A percentile compares a stretch with the other conserved stretches of the same genome.
phyloP scores from a whole-genome alignment of 2,329 filamentous ascomycete genomes.

The Pyrenophora tritici-repentis region DNA sequence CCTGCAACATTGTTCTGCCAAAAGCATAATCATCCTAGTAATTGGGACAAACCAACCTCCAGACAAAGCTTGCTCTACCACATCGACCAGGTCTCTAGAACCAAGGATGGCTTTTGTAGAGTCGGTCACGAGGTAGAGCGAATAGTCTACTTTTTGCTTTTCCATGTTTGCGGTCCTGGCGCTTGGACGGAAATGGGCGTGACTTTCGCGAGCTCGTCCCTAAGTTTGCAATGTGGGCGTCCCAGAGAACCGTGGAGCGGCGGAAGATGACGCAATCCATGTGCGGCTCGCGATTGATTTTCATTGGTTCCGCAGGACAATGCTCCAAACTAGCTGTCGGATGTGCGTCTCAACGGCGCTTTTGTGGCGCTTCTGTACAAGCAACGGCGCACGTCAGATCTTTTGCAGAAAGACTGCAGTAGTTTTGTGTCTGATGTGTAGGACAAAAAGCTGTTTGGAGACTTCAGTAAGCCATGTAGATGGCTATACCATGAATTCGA shows the following conservation, averaged over 20 bases:
- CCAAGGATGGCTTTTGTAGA: constrained; percentile 85
- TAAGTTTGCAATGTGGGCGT: not conserved
- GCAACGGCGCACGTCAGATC: too few species aligned
- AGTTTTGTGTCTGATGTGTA: too few species aligned
- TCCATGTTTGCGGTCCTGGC: constrained; percentile 42
- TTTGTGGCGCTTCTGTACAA: too few species aligned
- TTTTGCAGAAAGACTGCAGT: too few species aligned
- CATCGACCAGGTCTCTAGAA: constrained; percentile 67
- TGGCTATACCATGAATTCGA: too few species aligned
- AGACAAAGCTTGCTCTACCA: constrained; percentile 75
- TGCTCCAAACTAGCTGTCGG: too few species aligned
- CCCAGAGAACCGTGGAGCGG: not conserved
- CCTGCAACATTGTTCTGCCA: not conserved
- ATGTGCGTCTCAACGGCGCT: too few species aligned
- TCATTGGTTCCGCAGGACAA: too few species aligned
- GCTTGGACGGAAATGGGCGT: constrained; percentile 28
- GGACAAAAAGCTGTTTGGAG: too few species aligned
- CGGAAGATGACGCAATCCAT: too few species aligned
- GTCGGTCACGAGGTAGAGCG: constrained; percentile 90
- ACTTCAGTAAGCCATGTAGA: too few species aligned
- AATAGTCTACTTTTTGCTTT: constrained; percentile 66
- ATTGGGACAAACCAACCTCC: constrained; percentile 61
- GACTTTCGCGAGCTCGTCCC: not conserved
- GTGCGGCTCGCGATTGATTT: too few species aligned
- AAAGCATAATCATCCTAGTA: not conserved